A percentile compares a stretch with the other conserved stretches of the same genome.
Evolutionary conservation across 768 basidiomycete genomes (phyloP).

Genomic region (Trametes villosa): DNA sequence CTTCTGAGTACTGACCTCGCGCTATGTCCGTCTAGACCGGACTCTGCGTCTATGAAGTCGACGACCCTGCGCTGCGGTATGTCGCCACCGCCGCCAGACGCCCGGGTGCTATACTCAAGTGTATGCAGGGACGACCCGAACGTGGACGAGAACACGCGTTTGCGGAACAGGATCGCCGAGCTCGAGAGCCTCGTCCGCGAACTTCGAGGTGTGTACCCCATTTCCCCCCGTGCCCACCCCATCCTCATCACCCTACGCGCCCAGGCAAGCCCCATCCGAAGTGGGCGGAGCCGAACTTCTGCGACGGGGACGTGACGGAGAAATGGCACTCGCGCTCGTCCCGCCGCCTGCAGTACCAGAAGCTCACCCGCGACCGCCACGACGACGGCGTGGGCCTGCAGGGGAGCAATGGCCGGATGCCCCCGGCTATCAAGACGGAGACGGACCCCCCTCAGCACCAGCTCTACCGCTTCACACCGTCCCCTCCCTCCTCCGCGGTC

Average conservation of each 20-base stretch:
- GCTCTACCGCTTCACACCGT: slow-evolving; percentile 69
- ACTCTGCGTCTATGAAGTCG: slow-evolving; percentile 93
- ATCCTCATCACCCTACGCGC: neutral
- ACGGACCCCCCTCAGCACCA: slow-evolving; percentile 47
- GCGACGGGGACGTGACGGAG: slow-evolving; percentile 80
- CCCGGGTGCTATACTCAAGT: slow-evolving; percentile 3
- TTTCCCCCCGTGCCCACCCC: neutral
- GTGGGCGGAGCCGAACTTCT: slow-evolving; percentile 80
- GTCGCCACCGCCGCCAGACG: slow-evolving; percentile 22
- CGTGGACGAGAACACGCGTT: slow-evolving; percentile 83
- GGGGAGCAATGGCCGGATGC: slow-evolving; percentile 12
- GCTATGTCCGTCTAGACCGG: slow-evolving; percentile 62
- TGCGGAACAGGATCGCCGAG: slow-evolving; percentile 88
- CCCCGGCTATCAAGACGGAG: slow-evolving; percentile 54
- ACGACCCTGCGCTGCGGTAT: slow-evolving; percentile 82
- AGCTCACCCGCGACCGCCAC: slow-evolving; percentile 28
- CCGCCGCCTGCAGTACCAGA: slow-evolving; percentile 53
- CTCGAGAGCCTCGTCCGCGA: slow-evolving; percentile 91
- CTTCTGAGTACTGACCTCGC: neutral
- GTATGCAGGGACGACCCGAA: slow-evolving; percentile 77
- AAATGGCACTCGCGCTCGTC: slow-evolving; percentile 87
- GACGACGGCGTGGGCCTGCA: slow-evolving; percentile 27
- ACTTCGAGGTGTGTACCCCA: slow-evolving; percentile 60
- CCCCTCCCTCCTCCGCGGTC: slow-evolving; percentile 42
- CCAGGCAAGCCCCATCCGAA: slow-evolving; percentile 86